These are phyloP conservation scores for Chalara sp. DNA, from an alignment of 2,329 filamentous ascomycete species.

Conservation along the genomic window DNA sequence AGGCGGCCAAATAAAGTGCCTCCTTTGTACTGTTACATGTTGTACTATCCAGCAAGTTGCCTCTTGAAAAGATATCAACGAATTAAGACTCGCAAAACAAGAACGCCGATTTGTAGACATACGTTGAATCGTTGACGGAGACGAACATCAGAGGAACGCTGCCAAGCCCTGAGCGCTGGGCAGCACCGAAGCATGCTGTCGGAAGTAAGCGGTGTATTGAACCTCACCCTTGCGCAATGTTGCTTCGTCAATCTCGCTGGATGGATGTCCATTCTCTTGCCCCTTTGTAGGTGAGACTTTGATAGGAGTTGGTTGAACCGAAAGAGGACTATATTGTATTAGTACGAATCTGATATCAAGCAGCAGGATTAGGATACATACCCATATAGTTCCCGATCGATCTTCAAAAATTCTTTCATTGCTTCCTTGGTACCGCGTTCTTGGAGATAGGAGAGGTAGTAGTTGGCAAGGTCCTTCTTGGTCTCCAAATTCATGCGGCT, in stretches of 20 bases:
- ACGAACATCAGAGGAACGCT: constrained; percentile 14
- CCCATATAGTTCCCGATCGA: constrained; percentile 88
- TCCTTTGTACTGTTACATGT: too few species aligned
- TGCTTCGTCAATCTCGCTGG: constrained; percentile 35
- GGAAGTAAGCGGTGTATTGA: constrained; percentile 36
- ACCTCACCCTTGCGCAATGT: constrained; percentile 36
- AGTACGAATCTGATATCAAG: neutral
- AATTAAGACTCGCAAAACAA: too few species aligned
- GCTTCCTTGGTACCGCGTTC: constrained; percentile 75
- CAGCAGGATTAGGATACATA: constrained; percentile 31
- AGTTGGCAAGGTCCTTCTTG: constrained; percentile 68
- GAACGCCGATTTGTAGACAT: too few species aligned
- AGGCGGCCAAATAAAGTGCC: too few species aligned
- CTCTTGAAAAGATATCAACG: too few species aligned
- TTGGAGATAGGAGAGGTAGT: constrained; percentile 79
- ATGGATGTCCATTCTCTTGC: constrained; percentile 35
- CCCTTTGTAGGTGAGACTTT: constrained; percentile 32
- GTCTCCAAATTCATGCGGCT: constrained; percentile 60
- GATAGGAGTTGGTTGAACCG: constrained; percentile 31
- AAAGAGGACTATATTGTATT: constrained; percentile 31
- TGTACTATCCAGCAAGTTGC: too few species aligned
- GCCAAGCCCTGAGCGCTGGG: constrained; percentile 22
- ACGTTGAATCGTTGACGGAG: too few species aligned
- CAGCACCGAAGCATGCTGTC: constrained; percentile 21
- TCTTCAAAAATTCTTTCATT: constrained; percentile 75